These are phyloP conservation scores for Arachis hypogaea DNA, from an alignment of 306 rosid genomes.

Conservation along the genomic window DNA sequence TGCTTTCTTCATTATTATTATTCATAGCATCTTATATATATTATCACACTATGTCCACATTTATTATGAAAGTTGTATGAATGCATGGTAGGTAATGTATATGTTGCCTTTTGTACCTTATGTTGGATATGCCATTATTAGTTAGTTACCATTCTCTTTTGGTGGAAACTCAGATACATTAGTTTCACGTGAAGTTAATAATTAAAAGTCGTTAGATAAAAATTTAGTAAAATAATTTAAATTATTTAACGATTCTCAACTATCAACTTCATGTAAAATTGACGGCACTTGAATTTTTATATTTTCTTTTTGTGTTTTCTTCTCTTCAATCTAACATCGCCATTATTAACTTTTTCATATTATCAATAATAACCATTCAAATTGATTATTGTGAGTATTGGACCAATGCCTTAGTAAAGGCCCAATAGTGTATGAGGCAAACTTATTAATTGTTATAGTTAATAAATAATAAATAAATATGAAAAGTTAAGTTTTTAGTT, in stretches of 20 bases:
- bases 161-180: no score
- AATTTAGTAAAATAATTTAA: no score
- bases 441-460: no score
- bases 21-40: background rate
- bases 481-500: no score
- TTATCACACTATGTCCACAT: conserved; percentile 22
- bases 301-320: conserved; percentile 14
- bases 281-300: no score
- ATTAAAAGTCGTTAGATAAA: no score
- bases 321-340: background rate
- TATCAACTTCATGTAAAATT: no score
- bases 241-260: no score
- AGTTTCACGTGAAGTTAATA: fast-evolving
- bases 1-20: background rate
- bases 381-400: background rate
- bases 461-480: no score
- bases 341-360: background rate
- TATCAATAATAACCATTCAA: background rate
- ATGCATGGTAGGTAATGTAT: conserved; percentile 5
- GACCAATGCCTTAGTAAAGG: no score
- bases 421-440: no score
- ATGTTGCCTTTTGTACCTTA: conserved; percentile 37
- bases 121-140: conserved; percentile 14
- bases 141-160: no score
- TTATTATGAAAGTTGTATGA: conserved; percentile 39